These are phyloP conservation scores for Schizochytrium sp. DNA, from an alignment of 108 stramenopile genomes.

Conservation along the genomic window DNA sequence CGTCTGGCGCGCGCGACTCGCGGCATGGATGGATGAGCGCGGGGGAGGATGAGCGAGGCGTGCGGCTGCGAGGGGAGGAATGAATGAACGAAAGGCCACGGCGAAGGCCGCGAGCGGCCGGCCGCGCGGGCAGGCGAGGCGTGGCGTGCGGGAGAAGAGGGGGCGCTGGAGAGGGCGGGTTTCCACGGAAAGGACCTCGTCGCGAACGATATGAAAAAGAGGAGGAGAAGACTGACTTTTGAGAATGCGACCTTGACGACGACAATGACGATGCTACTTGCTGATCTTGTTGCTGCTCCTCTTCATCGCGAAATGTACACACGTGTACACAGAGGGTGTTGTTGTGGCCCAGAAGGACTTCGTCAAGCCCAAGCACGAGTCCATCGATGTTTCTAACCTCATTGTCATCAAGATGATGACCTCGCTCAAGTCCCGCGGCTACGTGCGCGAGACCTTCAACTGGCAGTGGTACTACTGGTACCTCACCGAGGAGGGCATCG, in stretches of 20 bases:
- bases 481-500: slow-evolving; percentile 88
- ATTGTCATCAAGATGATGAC: slow-evolving; percentile 90
- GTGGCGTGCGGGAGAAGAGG: too few species aligned
- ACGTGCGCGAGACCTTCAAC: slow-evolving; percentile 80
- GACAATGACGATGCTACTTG: too few species aligned
- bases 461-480: slow-evolving; percentile 98
- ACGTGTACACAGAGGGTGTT: slow-evolving; percentile 53
- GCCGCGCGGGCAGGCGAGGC: too few species aligned
- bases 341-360: slow-evolving; percentile 94
- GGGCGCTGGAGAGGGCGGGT: too few species aligned
- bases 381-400: slow-evolving; percentile 81
- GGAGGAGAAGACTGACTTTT: too few species aligned
- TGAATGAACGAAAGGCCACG: not conserved
- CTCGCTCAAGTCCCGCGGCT: slow-evolving; percentile 71
- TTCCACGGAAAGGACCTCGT: too few species aligned
- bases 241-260: too few species aligned
- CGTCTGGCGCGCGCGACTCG: not conserved
- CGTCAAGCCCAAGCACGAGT: slow-evolving; percentile 71
- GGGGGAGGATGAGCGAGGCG: not conserved
- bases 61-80: not conserved
- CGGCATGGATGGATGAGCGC: too few species aligned
- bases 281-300: not conserved
- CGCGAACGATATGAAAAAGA: too few species aligned
- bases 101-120: too few species aligned
- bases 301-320: too few species aligned